Evolutionary conservation across 768 basidiomycete genomes (phyloP).

Genomic region (Cantharellus anzutake): DNA sequence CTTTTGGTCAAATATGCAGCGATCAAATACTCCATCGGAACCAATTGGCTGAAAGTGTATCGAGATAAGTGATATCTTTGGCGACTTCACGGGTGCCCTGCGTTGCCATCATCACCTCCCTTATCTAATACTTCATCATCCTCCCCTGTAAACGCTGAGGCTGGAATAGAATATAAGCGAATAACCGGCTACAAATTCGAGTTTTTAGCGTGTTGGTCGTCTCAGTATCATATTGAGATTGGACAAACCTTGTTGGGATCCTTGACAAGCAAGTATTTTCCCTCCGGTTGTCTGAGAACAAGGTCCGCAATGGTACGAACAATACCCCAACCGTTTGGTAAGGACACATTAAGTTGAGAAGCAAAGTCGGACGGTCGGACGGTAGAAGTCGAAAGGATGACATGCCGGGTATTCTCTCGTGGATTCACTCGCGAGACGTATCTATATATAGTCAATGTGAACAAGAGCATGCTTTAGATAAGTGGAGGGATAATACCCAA

Average conservation of each 20-base stretch:
- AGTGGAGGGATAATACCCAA: constrained; percentile 44
- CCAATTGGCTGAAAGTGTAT: too few species aligned
- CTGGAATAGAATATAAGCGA: constrained; percentile 83
- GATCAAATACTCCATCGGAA: too few species aligned
- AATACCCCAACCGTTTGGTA: constrained; percentile 97
- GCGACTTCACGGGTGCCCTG: neutral
- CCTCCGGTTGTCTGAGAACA: constrained; percentile 92
- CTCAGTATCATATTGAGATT: neutral
- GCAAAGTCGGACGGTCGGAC: constrained; percentile 93
- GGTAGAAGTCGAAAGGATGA: constrained; percentile 85
- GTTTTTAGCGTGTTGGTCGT: neutral
- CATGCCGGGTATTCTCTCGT: constrained; percentile 87
- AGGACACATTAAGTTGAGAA: constrained; percentile 80
- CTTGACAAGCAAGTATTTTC: constrained; percentile 92
- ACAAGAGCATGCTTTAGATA: neutral
- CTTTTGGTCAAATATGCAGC: too few species aligned
- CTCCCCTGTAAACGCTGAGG: constrained; percentile 64
- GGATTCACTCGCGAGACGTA: constrained; percentile 91
- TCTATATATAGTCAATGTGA: constrained; percentile 22
- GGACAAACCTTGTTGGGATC: constrained; percentile 84
- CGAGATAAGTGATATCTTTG: too few species aligned
- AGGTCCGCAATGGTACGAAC: constrained; percentile 87
- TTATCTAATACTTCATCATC: constrained; percentile 38
- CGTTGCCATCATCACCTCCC: constrained; percentile 21
- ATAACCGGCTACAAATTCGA: constrained; percentile 55